Base-by-base conservation (phyloP, 306 rosid genomes). In the Glycine soja region DNA sequence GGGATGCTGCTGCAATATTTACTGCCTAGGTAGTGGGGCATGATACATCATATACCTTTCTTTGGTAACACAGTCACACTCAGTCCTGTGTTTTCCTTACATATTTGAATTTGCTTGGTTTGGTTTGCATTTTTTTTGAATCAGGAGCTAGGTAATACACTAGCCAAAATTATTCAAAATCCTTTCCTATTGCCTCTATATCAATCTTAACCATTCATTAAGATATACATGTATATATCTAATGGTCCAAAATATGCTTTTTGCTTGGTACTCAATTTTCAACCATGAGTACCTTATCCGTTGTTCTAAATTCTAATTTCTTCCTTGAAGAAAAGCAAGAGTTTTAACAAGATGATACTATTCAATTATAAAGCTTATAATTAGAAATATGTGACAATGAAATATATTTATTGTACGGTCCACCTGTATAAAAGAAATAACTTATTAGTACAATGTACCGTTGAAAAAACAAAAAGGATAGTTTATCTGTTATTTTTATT, bases 21-120 rank as follows among this genome's bases (percentile, higher is more conserved):
- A 12, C 79, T 62, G 43, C 38, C 42, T 81, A 50, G 14, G 57
- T 42, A 14, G 74, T 72, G 79, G 84, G 74, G 67, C 10, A 78
- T 36, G 40, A 36, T 43, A 53, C 53, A 48, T 4, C 53, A 62
- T 36, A 36, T 62, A 19, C 67, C 62, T 75, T 61, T 59, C 12
- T 67, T 78, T 78, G 46, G 70, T 70, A 19, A 40, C 65, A 32
- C 48, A 30, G 13, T 63, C 46, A 62, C 36, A 15, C 13, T 66
- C 72, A 42, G 8, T 5, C 4, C 43, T 38, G 40, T 38, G 40
- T 36, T 36, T 36, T 36, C 5, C 43, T 38, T 38, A 4, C 43
- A 58, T 46, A 47, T 61, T 46, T 61, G n/a, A 46, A 67, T 67
- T 67, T 67, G 0, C 12, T 67, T 42, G 2, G 18, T 34, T 11